phyloP scores from a whole-genome alignment of 2,329 filamentous ascomycete genomes.

The Zarea fungicola region DNA sequence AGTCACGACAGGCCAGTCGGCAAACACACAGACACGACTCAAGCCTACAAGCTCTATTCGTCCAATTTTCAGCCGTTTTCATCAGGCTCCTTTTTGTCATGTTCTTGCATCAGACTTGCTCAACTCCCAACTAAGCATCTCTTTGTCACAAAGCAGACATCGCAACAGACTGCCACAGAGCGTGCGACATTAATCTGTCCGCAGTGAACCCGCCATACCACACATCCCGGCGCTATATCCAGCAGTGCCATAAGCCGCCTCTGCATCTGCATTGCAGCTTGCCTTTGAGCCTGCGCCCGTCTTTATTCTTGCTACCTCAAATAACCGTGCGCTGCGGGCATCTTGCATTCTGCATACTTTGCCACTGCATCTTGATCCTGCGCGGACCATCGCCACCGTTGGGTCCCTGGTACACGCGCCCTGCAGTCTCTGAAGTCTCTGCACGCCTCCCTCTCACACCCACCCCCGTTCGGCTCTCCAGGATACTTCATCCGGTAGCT shows the following conservation, averaged over 20 bases:
- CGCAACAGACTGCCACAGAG: too few species aligned
- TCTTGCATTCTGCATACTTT: slow-evolving; percentile 9
- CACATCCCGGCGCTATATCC: slow-evolving; percentile 1
- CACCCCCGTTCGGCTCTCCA: background rate
- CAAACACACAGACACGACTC: slow-evolving; percentile 7
- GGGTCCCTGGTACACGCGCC: background rate
- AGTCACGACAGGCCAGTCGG: too few species aligned
- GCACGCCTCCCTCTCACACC: background rate
- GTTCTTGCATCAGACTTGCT: too few species aligned
- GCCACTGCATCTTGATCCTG: slow-evolving; percentile 7
- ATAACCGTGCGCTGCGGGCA: background rate
- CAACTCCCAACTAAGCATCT: too few species aligned
- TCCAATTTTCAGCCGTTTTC: background rate
- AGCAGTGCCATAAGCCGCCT: slow-evolving; percentile 1
- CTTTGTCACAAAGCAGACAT: too few species aligned
- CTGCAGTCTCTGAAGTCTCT: background rate
- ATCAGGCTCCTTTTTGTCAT: background rate
- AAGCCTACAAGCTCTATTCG: background rate
- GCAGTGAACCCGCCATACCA: background rate
- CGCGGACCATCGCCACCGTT: background rate
- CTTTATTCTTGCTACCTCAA: background rate
- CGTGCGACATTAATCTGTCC: too few species aligned
- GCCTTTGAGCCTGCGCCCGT: background rate
- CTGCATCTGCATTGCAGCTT: slow-evolving; percentile 5
- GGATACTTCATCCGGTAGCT: background rate